phyloP scores from a whole-genome alignment of 2,329 filamentous ascomycete species.

The Scedosporium apiospermum region DNA sequence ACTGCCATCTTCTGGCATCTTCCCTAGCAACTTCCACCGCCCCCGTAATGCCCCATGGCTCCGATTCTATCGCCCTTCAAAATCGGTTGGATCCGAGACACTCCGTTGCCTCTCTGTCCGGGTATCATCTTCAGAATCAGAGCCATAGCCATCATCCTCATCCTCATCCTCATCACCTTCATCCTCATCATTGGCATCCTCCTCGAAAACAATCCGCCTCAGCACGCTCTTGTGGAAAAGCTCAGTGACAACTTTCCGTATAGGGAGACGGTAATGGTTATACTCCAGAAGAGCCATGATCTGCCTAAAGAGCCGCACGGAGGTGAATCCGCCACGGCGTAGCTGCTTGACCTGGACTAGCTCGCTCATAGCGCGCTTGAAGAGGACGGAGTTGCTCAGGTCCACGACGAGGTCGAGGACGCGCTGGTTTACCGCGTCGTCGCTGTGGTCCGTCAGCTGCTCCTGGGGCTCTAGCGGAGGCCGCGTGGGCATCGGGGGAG shows the following conservation, averaged over 20 bases:
- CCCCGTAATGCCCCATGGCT: not conserved
- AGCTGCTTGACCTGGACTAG: conserved; percentile 70
- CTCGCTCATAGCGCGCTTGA: conserved; percentile 77
- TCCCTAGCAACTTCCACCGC: not conserved
- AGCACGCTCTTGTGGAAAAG: conserved; percentile 88
- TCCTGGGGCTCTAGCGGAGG: conserved; percentile 34
- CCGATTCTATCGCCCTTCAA: conserved; percentile 4
- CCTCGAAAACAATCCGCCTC: conserved; percentile 70
- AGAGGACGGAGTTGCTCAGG: conserved; percentile 85
- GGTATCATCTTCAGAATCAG: conserved; percentile 39
- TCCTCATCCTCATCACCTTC: conserved; percentile 40
- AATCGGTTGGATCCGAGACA: conserved; percentile 31
- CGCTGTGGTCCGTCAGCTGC: conserved; percentile 32
- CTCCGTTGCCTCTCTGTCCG: conserved; percentile 50
- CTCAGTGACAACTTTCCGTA: conserved; percentile 85
- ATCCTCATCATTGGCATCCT: conserved; percentile 54
- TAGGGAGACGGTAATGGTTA: conserved; percentile 80
- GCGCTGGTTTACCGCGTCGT: conserved; percentile 60
- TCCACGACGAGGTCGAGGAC: conserved; percentile 81
- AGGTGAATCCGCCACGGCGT: conserved; percentile 65
- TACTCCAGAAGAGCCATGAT: conserved; percentile 77
- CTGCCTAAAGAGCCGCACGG: conserved; percentile 71
- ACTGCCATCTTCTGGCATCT: not conserved
- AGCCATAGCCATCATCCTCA: conserved; percentile 27
- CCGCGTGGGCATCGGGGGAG: conserved; percentile 30